These are phyloP conservation scores for Blastomyces gilchristii DNA, from an alignment of 2,329 filamentous ascomycete genomes.

Conservation along the genomic window DNA sequence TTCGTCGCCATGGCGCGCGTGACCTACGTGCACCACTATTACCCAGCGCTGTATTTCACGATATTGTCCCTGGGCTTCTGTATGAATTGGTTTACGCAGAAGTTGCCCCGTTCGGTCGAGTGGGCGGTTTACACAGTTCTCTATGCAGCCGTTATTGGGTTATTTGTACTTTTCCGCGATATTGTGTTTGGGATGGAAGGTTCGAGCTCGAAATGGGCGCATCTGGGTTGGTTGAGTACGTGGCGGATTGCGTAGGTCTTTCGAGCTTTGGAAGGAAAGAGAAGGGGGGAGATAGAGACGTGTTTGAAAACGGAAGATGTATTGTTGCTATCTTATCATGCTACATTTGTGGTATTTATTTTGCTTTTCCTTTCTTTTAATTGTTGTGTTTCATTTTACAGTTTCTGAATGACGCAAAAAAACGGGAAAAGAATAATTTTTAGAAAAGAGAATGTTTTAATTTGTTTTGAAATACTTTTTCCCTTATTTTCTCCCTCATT, in stretches of 20 bases:
- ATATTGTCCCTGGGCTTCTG: conserved; percentile 84
- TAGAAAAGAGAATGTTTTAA: not conserved
- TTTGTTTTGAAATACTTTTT: not conserved
- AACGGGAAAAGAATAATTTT: not conserved
- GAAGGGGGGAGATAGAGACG: not conserved
- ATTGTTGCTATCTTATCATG: not conserved
- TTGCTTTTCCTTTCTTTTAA: not conserved
- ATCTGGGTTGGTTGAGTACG: conserved; percentile 84
- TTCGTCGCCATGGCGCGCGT: conserved; percentile 98
- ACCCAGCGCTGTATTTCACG: conserved; percentile 94
- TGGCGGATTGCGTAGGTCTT: conserved; percentile 69
- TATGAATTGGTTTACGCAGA: conserved; percentile 69
- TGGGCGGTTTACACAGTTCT: conserved; percentile 61
- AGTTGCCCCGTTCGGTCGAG: conserved; percentile 53
- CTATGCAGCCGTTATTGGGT: conserved; percentile 62
- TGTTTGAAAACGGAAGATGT: not conserved
- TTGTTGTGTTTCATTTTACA: not conserved
- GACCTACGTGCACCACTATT: conserved; percentile 98
- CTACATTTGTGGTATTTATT: not conserved
- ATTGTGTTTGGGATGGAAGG: conserved; percentile 97
- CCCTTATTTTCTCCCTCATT: not conserved
- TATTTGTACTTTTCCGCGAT: conserved; percentile 84
- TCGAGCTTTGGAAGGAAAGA: not conserved
- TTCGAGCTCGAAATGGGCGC: conserved; percentile 68
- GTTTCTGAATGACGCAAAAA: not conserved